Evolutionary conservation across 768 basidiomycete genomes (phyloP), one percentile per base, ranked within the genome.

Genomic region (Leccinum rimulosum): DNA sequence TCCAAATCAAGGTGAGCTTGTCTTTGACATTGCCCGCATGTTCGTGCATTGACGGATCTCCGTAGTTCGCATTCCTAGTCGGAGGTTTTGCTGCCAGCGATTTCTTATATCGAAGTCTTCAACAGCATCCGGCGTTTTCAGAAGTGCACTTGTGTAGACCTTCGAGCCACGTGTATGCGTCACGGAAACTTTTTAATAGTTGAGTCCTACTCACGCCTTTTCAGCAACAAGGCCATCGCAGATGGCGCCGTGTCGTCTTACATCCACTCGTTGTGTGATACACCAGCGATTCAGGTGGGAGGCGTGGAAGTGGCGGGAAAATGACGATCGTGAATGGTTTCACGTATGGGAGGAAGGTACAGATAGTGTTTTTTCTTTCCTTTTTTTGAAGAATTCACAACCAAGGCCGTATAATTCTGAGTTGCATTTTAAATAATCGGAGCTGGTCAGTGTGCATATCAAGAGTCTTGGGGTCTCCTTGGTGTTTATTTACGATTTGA

Each of bases 211-310:
- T 50, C 9, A 50, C 12, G 15, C 9, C 15, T 50, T 27, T 4
- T 50, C 48, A 50, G 48, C 15, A 50, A 50, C 17, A 50, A 50
- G 27, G 48, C 48, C 17, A 27, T 50, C 17, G 48, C 48, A 15
- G 48, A 50, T 2, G 48, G 48, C 0, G 48, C 48, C 15, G 48
- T 50, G 0, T 50, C 15, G 12, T 76, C 66, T 56, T 73, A 70
- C 35, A 83, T 43, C 78, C 78, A 52, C 75, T 77, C 19, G 81
- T 83, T n/a, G n/a, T n/a, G n/a, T n/a, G n/a, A n/a, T n/a, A n/a
- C n/a, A n/a, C n/a, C n/a, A n/a, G n/a, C n/a, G n/a, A n/a, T n/a
- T n/a, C n/a, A n/a, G n/a, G n/a, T n/a, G n/a, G n/a, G n/a, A n/a
- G n/a, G n/a, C n/a, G n/a, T n/a, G n/a, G n/a, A n/a, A n/a, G n/a